Conservation (phyloP, 1,139 yeast species). For the Nakaseomyces delphensis region DNA sequence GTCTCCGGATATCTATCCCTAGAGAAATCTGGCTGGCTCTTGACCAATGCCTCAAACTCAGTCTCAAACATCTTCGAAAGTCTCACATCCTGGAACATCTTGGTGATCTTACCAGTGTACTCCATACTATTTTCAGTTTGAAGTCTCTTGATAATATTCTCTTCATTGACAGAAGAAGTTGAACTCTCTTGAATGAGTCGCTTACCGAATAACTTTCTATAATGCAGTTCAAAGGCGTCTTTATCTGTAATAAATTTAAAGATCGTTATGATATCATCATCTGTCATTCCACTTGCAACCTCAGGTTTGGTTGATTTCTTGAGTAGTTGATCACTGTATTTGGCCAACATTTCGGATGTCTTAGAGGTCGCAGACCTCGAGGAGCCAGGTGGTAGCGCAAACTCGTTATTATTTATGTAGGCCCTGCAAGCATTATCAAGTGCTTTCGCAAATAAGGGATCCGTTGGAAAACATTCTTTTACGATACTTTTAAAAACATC, state of each 20-base stretch:
- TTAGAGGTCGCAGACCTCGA: slow-evolving; percentile 44
- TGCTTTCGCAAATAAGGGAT: slow-evolving; percentile 75
- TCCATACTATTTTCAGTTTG: slow-evolving; percentile 89
- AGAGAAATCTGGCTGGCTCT: slow-evolving; percentile 30
- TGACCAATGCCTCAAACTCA: slow-evolving; percentile 49
- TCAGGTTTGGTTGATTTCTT: slow-evolving; percentile 67
- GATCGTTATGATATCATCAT: slow-evolving; percentile 74
- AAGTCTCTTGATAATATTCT: slow-evolving; percentile 71
- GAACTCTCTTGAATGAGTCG: slow-evolving; percentile 81
- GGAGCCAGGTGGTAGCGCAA: slow-evolving; percentile 58
- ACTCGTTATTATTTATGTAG: slow-evolving; percentile 73
- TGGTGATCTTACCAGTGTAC: slow-evolving; percentile 86
- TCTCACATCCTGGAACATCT: slow-evolving; percentile 93
- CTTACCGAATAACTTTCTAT: slow-evolving; percentile 80
- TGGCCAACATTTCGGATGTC: slow-evolving; percentile 88
- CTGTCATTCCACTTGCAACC: slow-evolving; percentile 56
- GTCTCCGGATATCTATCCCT: slow-evolving; percentile 48
- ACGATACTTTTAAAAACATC: slow-evolving; percentile 39
- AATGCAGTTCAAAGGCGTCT: slow-evolving; percentile 90
- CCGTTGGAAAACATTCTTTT: slow-evolving; percentile 67
- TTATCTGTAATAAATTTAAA: slow-evolving; percentile 88
- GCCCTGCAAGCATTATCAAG: slow-evolving; percentile 81
- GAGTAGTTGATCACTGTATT: slow-evolving; percentile 76
- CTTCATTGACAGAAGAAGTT: slow-evolving; percentile 78
- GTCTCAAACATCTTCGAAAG: slow-evolving; percentile 72